These are phyloP conservation scores for Hortaea sp. DNA, from an alignment of 2,329 filamentous ascomycete species.

Conservation along the genomic window DNA sequence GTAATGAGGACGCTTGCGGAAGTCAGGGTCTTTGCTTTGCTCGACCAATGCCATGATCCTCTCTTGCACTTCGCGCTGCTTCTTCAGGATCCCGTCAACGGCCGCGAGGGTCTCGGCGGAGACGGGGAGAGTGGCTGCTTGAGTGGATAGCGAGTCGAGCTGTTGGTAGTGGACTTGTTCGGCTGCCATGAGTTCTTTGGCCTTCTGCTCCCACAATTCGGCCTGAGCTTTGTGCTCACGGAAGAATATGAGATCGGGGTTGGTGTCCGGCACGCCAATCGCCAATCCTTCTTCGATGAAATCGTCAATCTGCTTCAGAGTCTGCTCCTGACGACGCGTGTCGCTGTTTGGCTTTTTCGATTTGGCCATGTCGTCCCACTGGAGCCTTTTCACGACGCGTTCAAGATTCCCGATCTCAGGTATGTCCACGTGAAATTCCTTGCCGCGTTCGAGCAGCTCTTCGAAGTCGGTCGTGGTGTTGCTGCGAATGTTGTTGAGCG, in stretches of 20 bases:
- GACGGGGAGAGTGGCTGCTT: constrained; percentile 72
- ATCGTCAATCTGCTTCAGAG: constrained; percentile 66
- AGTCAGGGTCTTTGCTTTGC: constrained; percentile 63
- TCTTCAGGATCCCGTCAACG: constrained; percentile 87
- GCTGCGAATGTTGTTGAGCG: constrained; percentile 55
- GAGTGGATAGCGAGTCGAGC: constrained; percentile 78
- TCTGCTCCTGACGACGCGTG: constrained; percentile 45
- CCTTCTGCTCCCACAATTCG: constrained; percentile 84
- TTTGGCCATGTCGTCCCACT: constrained; percentile 75
- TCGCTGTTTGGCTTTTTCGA: constrained; percentile 32
- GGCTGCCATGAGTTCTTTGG: constrained; percentile 82
- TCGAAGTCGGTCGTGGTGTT: constrained; percentile 68
- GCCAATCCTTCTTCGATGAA: constrained; percentile 69
- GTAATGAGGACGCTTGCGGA: constrained; percentile 74
- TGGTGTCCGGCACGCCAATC: constrained; percentile 67
- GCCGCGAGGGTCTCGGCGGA: constrained; percentile 67
- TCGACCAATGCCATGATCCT: constrained; percentile 76
- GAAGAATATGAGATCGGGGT: constrained; percentile 68
- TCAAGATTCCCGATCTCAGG: constrained; percentile 78
- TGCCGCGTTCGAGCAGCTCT: constrained; percentile 80
- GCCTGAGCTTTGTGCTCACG: constrained; percentile 67
- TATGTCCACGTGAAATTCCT: constrained; percentile 81
- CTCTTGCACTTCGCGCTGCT: constrained; percentile 87
- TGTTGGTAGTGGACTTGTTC: constrained; percentile 91
- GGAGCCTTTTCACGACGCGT: constrained; percentile 69